These are phyloP conservation scores for Mycena belliarum DNA, from an alignment of 768 basidiomycete species.

Conservation along the genomic window DNA sequence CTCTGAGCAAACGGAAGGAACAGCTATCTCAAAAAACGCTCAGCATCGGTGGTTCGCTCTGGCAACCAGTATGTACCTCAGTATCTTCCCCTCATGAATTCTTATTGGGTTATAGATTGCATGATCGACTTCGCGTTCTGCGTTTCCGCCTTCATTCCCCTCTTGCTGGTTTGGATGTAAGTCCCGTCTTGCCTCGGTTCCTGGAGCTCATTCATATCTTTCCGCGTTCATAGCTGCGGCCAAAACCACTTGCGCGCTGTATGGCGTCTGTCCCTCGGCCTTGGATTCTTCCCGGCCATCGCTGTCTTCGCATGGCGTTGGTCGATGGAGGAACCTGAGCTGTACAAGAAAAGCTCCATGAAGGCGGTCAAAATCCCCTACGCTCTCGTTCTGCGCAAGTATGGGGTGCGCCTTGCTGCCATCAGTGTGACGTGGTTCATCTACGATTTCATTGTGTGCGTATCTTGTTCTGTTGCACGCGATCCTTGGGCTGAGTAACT, in stretches of 20 bases:
- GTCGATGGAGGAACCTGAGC: constrained; percentile 76
- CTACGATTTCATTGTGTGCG: constrained; percentile 78
- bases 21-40: constrained; percentile 71
- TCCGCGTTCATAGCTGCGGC: constrained; percentile 56
- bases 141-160: constrained; percentile 74
- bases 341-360: constrained; percentile 80
- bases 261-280: constrained; percentile 85
- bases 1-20: constrained; percentile 87
- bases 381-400: constrained; percentile 71
- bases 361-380: constrained; percentile 75
- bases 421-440: constrained; percentile 82
- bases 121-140: constrained; percentile 91
- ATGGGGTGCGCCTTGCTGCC: constrained; percentile 73
- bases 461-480: constrained; percentile 15
- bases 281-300: constrained; percentile 79
- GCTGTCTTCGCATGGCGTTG: constrained; percentile 87
- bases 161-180: constrained; percentile 88
- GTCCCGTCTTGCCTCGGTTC: not conserved
- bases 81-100: not conserved
- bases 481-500: not conserved
- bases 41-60: constrained; percentile 88
- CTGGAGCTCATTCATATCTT: not conserved
- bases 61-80: constrained; percentile 71
- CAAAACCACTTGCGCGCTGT: constrained; percentile 78
- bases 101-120: constrained; percentile 47